Conservation (phyloP, 805 yeast species). For the Metschnikowia peoriensis region DNA sequence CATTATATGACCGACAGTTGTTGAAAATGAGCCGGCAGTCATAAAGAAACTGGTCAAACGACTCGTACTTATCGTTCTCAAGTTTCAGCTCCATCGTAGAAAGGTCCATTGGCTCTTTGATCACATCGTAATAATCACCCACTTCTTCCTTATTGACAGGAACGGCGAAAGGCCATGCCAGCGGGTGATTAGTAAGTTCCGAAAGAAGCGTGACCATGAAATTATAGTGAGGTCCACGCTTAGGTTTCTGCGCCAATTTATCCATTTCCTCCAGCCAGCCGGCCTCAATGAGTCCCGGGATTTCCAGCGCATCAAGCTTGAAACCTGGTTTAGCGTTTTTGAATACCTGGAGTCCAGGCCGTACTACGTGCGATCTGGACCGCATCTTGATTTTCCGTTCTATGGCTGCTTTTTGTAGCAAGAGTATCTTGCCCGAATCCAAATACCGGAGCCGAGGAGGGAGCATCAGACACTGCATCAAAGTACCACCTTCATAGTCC, state of each 20-base stretch:
- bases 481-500: conserved; percentile 98
- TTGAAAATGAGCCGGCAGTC: conserved; percentile 84
- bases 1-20: conserved; percentile 90
- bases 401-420: conserved; percentile 90
- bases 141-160: conserved; percentile 95
- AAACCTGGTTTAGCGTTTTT: conserved; percentile 54
- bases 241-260: conserved; percentile 90
- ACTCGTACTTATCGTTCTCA: conserved; percentile 87
- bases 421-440: conserved; percentile 80
- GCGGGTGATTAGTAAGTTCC: conserved; percentile 90
- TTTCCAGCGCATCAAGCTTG: conserved; percentile 43
- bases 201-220: conserved; percentile 85
- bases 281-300: conserved; percentile 89
- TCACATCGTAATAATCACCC: conserved; percentile 92
- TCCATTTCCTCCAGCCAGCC: conserved; percentile 99
- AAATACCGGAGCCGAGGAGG: conserved; percentile 79
- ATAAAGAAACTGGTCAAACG: conserved; percentile 86
- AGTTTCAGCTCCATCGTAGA: conserved; percentile 92
- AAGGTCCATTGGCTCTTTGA: conserved; percentile 97
- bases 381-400: conserved; percentile 77
- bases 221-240: conserved; percentile 91
- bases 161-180: conserved; percentile 96
- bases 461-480: conserved; percentile 95
- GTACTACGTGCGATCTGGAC: conserved; percentile 74
- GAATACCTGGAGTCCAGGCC: conserved; percentile 79